A percentile compares a stretch with the other conserved stretches of the same genome.
Evolutionary conservation across 129 eudicot genomes (phyloP).

Genomic region (Heracleum sosnowskyi): DNA sequence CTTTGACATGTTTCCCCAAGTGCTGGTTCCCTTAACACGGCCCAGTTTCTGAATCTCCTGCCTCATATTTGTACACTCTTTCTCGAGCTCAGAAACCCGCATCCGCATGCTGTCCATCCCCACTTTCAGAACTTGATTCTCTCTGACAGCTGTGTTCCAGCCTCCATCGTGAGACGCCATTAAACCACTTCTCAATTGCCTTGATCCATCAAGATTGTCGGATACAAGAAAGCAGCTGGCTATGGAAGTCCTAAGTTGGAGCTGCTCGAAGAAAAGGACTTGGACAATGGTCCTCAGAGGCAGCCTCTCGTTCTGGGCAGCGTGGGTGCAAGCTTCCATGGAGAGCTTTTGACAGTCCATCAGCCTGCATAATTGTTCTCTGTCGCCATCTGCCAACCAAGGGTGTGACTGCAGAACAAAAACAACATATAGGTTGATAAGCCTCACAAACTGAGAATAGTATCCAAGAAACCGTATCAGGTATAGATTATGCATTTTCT

Average conservation of each 20-base stretch:
- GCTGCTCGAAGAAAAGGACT: constrained; percentile 94
- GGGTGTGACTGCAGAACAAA: constrained; percentile 67
- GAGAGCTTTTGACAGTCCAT: constrained; percentile 97
- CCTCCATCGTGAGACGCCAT: constrained; percentile 47
- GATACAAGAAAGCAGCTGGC: constrained; percentile 94
- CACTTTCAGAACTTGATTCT: constrained; percentile 86
- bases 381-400: constrained; percentile 73
- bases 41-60: constrained; percentile 85
- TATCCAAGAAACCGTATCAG: neutral
- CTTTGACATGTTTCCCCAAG: constrained; percentile 75
- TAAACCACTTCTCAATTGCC: constrained; percentile 70
- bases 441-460: neutral
- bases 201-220: constrained; percentile 74
- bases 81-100: constrained; percentile 95
- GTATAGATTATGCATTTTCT: neutral
- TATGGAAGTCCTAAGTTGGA: constrained; percentile 80
- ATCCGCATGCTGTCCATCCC: constrained; percentile 95
- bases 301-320: constrained; percentile 89
- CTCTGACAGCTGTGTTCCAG: constrained; percentile 80
- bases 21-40: constrained; percentile 23
- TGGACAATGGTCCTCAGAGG: constrained; percentile 83
- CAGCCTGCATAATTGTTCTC: constrained; percentile 88
- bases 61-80: constrained; percentile 85
- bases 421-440: constrained; percentile 1
- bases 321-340: constrained; percentile 94